phyloP scores from a whole-genome alignment of 2,329 filamentous ascomycete genomes.

The Myriosclerotinia scirpicola region DNA sequence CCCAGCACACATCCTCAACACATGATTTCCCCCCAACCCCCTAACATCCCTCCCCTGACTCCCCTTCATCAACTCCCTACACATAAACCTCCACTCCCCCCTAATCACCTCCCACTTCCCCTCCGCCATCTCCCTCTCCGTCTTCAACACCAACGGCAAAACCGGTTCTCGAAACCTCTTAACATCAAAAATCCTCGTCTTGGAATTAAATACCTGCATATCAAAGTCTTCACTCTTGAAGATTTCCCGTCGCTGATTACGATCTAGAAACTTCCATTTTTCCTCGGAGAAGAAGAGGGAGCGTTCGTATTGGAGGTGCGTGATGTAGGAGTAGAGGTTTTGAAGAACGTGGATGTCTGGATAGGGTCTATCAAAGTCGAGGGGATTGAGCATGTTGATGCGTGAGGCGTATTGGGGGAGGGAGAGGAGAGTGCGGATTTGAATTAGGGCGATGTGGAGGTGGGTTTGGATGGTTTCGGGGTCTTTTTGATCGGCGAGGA shows the following conservation, averaged over 20 bases:
- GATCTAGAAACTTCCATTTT: background rate
- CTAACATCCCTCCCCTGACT: background rate
- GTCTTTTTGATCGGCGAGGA: background rate
- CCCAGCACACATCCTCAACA: background rate
- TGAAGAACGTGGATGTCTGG: background rate
- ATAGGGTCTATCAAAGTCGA: no score
- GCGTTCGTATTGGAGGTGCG: background rate
- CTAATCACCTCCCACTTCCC: background rate
- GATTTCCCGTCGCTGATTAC: background rate
- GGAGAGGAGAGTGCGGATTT: background rate
- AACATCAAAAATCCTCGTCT: background rate
- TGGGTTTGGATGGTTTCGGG: background rate
- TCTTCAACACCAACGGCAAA: background rate
- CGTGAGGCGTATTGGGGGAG: background rate
- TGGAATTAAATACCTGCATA: background rate
- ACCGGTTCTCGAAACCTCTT: background rate
- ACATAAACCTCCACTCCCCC: background rate
- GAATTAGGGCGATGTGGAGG: background rate
- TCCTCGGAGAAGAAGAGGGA: background rate
- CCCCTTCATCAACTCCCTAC: slow-evolving; percentile 5
- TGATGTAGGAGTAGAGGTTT: background rate
- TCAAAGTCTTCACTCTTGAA: background rate
- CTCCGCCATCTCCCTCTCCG: background rate
- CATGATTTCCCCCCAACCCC: background rate
- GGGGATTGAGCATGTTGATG: background rate